Base-by-base conservation (phyloP, 106 monocot genomes). In the Dendrobium catenatum region DNA sequence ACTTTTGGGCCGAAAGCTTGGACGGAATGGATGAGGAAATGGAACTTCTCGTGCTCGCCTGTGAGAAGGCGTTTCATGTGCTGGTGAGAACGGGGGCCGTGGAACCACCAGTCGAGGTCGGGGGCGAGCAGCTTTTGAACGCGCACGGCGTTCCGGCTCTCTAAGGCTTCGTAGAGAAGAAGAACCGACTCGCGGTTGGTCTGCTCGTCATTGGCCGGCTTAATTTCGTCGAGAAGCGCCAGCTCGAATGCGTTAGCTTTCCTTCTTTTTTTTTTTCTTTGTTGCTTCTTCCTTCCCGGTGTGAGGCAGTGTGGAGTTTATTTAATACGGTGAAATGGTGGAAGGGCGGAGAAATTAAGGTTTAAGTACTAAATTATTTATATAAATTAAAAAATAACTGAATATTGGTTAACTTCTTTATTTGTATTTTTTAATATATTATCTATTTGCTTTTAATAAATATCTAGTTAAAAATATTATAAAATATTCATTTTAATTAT, bases 21-120 rank as follows among this genome's bases (percentile, higher is more conserved):
- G 68, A 87, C 46, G 58, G 77, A 55, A 8, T 49, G 41, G 29
- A 85, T 85, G 20, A 66, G 49, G 85, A 89, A 89, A 2, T 51
- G 42, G 77, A 89, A 87, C 37, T 9, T 47, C 5, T 41, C 79
- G 4, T 48, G 75, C 22, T 43, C 56, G 59, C 86, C 86, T 47
- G 86, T 86, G 55, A 86, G 84, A 42, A 87, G 84, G 48, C 80
- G 86, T 82, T 84, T 89, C 89, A 89, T 84, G 89, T 89, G 86
- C 82, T 89, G 89, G 77, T 79, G 84, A 22, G 61, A 19, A 3
- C 79, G 89, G 3, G 89, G 89, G 64, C 89, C 89, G 72, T 89
- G 89, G 87, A 89, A 89, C 86, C 86, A 81, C 86, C 86, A 89
- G 77, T 89, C 89, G 64, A 89, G 74, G 84, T 89, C 84, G 6